A percentile compares a stretch with the other conserved stretches of the same genome.
These are phyloP conservation scores for Ampelocalamus luodianensis DNA, from an alignment of 176 grass and related monocot species.

Conservation along the genomic window DNA sequence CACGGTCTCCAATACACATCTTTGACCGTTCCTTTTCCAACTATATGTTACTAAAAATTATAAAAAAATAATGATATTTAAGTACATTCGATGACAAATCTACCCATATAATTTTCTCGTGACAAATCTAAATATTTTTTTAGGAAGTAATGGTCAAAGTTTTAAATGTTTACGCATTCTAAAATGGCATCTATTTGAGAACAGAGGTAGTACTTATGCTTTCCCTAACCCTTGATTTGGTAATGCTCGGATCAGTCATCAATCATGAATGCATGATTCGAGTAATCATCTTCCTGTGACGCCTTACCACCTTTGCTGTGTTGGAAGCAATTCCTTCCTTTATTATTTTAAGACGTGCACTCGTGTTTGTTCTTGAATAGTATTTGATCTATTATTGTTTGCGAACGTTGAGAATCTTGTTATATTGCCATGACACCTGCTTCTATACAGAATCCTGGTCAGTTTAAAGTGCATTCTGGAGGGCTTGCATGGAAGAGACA, in stretches of 20 bases:
- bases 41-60: too few relatives aligned
- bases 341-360: background rate
- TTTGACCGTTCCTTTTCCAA: too few relatives aligned
- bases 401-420: slow-evolving; percentile 6
- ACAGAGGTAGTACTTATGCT: background rate
- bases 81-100: too few relatives aligned
- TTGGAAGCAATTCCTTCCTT: slow-evolving; percentile 7
- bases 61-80: too few relatives aligned
- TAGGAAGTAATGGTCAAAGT: too few relatives aligned
- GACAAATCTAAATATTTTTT: too few relatives aligned
- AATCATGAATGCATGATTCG: background rate
- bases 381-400: slow-evolving; percentile 25
- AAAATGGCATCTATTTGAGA: too few relatives aligned
- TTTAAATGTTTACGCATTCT: too few relatives aligned
- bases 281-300: background rate
- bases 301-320: slow-evolving; percentile 9
- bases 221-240: background rate
- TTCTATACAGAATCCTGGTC: slow-evolving; percentile 68
- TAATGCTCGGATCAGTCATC: background rate
- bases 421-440: slow-evolving; percentile 14
- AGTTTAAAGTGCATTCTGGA: slow-evolving; percentile 81
- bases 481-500: slow-evolving; percentile 83
- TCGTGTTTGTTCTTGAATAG: background rate
- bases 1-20: too few relatives aligned
- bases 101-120: too few relatives aligned